Percentiles rank a stretch among this genome's conserved stretches.
These are phyloP conservation scores for Phanerodontia chrysosporium DNA, from an alignment of 768 basidiomycete genomes.

Conservation along the genomic window DNA sequence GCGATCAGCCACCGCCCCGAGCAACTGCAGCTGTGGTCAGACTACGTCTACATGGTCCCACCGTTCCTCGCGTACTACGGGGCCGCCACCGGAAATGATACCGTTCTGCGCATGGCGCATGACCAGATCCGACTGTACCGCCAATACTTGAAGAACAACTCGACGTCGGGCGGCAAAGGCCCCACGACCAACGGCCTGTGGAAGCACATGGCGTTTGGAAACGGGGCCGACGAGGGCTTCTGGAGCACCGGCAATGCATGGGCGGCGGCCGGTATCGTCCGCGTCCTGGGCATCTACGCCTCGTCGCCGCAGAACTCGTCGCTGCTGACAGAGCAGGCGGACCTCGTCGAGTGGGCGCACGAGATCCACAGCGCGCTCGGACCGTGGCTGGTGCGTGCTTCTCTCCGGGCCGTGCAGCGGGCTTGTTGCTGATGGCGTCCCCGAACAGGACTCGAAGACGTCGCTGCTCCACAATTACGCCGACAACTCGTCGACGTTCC, in stretches of 20 bases:
- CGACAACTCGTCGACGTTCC: conserved; percentile 54
- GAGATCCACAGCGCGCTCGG: conserved; percentile 60
- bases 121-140: conserved; percentile 62
- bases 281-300: conserved; percentile 73
- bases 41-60: conserved; percentile 82
- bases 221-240: neutral
- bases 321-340: conserved; percentile 48
- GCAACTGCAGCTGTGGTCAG: conserved; percentile 75
- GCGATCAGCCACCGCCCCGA: conserved; percentile 75
- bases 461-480: conserved; percentile 73
- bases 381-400: neutral
- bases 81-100: conserved; percentile 49
- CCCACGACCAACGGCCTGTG: conserved; percentile 42
- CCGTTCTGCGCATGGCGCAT: conserved; percentile 60
- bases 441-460: neutral
- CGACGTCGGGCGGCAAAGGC: neutral
- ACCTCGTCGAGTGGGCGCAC: conserved; percentile 59
- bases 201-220: conserved; percentile 70
- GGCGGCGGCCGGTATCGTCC: conserved; percentile 85
- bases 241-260: conserved; percentile 68
- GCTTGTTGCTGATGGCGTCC: neutral
- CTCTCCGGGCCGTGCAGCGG: no score
- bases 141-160: conserved; percentile 39
- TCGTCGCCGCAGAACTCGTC: conserved; percentile 49
- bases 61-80: conserved; percentile 88